Evolutionary conservation across 257 asterid species (phyloP), one percentile per base, ranked within the genome.

Genomic region (Ilex asprella): DNA sequence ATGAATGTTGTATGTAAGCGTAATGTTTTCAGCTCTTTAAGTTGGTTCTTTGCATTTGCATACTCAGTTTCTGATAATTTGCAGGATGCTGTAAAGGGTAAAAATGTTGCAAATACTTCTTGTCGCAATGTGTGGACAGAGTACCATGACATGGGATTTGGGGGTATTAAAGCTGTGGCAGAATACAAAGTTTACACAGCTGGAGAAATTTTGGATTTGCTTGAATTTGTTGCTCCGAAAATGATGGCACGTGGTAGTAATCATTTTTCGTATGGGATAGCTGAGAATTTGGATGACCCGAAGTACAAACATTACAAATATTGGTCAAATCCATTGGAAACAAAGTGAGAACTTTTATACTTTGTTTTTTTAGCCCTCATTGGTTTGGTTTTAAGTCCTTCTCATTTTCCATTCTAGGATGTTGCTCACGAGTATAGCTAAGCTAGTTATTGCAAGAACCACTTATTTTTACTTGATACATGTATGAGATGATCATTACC

Each of bases 251-350:
- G 97, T 39, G 95, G 92, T 16, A 72, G 80, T 64, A 79, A 86
- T 47, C 95, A 89, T 70, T 87, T 79, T 64, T 87, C 97, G 5
- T 84, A 89, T 58, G 97, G 97, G 55, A 76, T 89, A 65, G 95
- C 95, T 57, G 95, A 87, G 64, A 58, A 89, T 78, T 79, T 89
- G 89, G 94, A 89, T 31, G 92, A 89, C 66, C 86, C 86, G 30
- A 82, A 89, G 79, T 89, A 89, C 60, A 16, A 15, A 9, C 97
- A 89, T 70, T 87, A 89, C 80, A 89, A 77, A 68, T 81, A 89
- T 70, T 89, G 97, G 97, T 89, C 97, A 51, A 89, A 89, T 80
- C 97, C 97, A 47, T 67, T 89, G 82, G 97, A 89, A 74, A 87
- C 97, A 8, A 87, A 81, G 97, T 89, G 62, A 79, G 86, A 32